These are phyloP conservation scores for Auricularia auricula-judae DNA, from an alignment of 768 basidiomycete species.

Conservation along the genomic window DNA sequence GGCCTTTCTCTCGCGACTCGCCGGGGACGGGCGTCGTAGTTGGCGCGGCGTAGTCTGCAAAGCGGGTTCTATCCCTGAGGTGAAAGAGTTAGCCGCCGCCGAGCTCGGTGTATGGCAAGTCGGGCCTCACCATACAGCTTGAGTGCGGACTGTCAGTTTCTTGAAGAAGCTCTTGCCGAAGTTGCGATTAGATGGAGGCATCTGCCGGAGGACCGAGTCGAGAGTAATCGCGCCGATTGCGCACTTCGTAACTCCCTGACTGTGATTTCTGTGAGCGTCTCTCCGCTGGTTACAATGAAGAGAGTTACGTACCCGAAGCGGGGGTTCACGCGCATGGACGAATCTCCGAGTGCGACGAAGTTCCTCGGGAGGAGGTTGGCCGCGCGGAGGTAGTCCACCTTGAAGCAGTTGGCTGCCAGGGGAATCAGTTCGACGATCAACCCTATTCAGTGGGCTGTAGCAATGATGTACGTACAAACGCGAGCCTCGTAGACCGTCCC, in stretches of 20 bases:
- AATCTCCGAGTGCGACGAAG: too few species aligned
- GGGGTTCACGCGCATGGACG: slow-evolving; percentile 2
- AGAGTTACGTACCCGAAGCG: slow-evolving; percentile 8
- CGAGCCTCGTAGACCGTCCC: slow-evolving; percentile 2
- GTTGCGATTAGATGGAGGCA: neutral
- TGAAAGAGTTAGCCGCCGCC: neutral
- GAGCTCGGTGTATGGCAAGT: neutral
- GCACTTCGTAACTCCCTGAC: slow-evolving; percentile 15
- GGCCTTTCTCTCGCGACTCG: too few species aligned
- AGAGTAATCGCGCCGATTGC: slow-evolving; percentile 14
- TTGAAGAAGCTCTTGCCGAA: neutral
- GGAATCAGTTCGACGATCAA: neutral
- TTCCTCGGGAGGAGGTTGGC: too few species aligned
- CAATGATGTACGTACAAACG: neutral
- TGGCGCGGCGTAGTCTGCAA: too few species aligned
- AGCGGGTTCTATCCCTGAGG: neutral
- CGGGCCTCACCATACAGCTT: neutral
- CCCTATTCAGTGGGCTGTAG: too few species aligned
- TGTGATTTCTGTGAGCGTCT: neutral
- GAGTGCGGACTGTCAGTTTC: neutral
- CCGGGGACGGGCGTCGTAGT: too few species aligned
- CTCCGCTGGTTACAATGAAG: neutral
- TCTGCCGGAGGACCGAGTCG: slow-evolving; percentile 7
- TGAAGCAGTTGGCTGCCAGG: slow-evolving; percentile 9
- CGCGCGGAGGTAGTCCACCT: slow-evolving; percentile 1